phyloP scores from a whole-genome alignment of 1,284 basidiomycete genomes.

The Cryptococcus wingfieldii region DNA sequence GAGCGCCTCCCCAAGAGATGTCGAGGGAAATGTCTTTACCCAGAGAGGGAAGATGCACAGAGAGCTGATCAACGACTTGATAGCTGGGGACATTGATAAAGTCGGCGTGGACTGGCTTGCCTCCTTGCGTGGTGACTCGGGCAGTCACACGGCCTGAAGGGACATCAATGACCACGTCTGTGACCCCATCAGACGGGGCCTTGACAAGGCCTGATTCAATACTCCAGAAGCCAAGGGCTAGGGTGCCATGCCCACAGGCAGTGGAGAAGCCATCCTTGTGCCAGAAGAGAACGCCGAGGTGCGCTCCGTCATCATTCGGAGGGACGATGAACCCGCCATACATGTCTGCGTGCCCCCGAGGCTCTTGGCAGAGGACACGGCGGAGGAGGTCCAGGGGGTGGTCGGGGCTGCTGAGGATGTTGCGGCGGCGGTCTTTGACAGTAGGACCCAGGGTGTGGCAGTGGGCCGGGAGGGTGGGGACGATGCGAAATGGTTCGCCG shows the following conservation, averaged over 20 bases:
- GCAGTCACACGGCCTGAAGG: no score
- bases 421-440: no score
- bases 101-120: no score
- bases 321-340: constrained; percentile 52
- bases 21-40: no score
- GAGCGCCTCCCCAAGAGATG: no score
- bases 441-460: background rate
- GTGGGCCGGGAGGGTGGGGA: constrained; percentile 7
- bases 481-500: constrained; percentile 28
- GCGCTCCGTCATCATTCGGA: constrained; percentile 46
- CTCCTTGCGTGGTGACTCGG: no score
- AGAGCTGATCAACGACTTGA: no score
- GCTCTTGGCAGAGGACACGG: constrained; percentile 37
- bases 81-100: no score
- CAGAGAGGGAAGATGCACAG: no score
- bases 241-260: constrained; percentile 54
- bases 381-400: constrained; percentile 22
- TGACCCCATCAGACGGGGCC: background rate
- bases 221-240: constrained; percentile 53
- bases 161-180: constrained; percentile 9
- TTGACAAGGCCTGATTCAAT: constrained; percentile 32
- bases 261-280: constrained; percentile 56
- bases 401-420: background rate
- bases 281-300: constrained; percentile 53
- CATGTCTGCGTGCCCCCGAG: constrained; percentile 53